phyloP scores from a whole-genome alignment of 768 basidiomycete genomes.

The Russula virescens region DNA sequence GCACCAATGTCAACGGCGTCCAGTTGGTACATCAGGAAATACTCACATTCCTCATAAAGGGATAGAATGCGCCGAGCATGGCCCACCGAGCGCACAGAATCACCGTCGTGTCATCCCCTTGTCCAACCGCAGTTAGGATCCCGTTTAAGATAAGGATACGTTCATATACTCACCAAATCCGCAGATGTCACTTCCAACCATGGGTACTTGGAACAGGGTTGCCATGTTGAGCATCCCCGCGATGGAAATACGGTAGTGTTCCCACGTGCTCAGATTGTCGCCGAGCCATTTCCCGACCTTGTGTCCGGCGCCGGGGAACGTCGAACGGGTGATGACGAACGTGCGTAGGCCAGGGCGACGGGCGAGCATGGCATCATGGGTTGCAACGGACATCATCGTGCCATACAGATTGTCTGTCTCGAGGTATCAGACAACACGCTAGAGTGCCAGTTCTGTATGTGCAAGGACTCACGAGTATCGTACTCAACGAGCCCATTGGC shows the following conservation, averaged over 20 bases:
- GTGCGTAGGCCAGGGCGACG: conserved; percentile 57
- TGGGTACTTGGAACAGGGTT: conserved; percentile 58
- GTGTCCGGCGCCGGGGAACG: conserved; percentile 61
- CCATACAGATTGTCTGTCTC: conserved; percentile 55
- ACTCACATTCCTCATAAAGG: conserved; percentile 72
- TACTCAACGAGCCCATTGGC: conserved; percentile 56
- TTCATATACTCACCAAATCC: conserved; percentile 45
- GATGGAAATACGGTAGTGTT: conserved; percentile 53
- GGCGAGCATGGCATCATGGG: conserved; percentile 54
- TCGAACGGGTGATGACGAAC: conserved; percentile 67
- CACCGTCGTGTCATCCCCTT: conserved; percentile 58
- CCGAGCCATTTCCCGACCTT: conserved; percentile 74
- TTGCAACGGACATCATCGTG: conserved; percentile 63
- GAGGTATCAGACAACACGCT: neutral
- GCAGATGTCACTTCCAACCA: conserved; percentile 74
- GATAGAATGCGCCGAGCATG: conserved; percentile 69
- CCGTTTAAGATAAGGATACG: neutral
- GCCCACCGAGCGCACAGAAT: conserved; percentile 72
- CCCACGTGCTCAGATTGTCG: conserved; percentile 57
- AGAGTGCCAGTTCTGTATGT: neutral
- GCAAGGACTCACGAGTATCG: conserved; percentile 38
- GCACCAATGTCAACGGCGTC: conserved; percentile 11
- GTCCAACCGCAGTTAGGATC: neutral
- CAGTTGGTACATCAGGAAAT: neutral
- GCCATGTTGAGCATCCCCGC: conserved; percentile 65